These are phyloP conservation scores for Cymbidium sinense DNA, from an alignment of 106 monocot species.

Conservation along the genomic window DNA sequence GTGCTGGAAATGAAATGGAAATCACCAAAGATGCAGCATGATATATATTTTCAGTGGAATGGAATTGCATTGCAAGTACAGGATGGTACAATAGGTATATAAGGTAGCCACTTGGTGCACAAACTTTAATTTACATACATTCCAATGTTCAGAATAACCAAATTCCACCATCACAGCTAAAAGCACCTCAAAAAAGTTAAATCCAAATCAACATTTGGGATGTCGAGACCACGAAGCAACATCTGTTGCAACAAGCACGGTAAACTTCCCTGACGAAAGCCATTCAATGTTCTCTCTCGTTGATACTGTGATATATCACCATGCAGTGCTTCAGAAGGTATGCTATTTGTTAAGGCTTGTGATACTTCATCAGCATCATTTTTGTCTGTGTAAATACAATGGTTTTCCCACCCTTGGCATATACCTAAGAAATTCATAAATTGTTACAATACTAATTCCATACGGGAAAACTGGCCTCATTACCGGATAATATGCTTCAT, in stretches of 20 bases:
- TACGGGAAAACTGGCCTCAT: background rate
- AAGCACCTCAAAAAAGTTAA: too few species aligned
- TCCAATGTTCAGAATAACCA: background rate
- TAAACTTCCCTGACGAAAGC: constrained; percentile 94
- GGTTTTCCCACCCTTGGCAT: constrained; percentile 95
- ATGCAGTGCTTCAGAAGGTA: constrained; percentile 92
- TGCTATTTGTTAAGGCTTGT: constrained; percentile 72
- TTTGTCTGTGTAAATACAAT: constrained; percentile 97
- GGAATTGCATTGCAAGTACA: constrained; percentile 3
- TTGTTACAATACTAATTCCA: too few species aligned
- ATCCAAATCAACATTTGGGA: constrained; percentile 98
- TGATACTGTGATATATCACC: constrained; percentile 99
- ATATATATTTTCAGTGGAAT: background rate
- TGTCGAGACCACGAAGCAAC: constrained; percentile 99
- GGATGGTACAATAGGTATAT: background rate
- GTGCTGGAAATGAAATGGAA: background rate
- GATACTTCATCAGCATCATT: constrained; percentile 97
- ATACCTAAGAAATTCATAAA: constrained; percentile 41
- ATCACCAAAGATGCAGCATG: background rate
- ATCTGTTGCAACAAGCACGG: constrained; percentile 98
- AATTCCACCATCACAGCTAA: too few species aligned
- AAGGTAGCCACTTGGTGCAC: too few species aligned
- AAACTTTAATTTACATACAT: too few species aligned
- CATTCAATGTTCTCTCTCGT: constrained; percentile 90
- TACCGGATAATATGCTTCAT: background rate